Evolutionary conservation across 306 rosid genomes (phyloP).

Genomic region (Pterocarpus macrocarpus): DNA sequence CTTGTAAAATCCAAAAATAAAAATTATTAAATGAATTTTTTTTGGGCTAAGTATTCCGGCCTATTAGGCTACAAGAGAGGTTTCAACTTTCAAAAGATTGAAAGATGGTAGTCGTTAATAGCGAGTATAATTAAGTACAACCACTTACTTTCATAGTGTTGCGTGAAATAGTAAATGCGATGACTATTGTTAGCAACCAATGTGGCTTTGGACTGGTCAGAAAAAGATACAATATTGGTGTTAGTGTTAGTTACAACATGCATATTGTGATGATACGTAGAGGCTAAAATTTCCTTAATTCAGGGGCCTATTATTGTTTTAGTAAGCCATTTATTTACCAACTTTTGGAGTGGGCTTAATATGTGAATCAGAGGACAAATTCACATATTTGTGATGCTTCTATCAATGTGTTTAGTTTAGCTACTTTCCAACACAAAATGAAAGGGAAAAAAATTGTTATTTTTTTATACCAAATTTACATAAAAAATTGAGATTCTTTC

Average conservation of each 20-base stretch:
- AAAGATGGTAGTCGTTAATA: no score
- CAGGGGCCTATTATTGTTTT: slow-evolving; percentile 4
- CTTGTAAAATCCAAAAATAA: neutral
- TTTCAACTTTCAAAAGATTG: neutral
- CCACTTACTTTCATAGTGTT: no score
- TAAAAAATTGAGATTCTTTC: no score
- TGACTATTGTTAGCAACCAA: neutral
- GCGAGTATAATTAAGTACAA: no score
- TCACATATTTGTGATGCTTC: slow-evolving; percentile 6
- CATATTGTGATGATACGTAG: slow-evolving; percentile 37
- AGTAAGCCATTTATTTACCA: neutral
- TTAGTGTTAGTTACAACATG: slow-evolving; percentile 47
- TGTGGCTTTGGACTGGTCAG: slow-evolving; percentile 24
- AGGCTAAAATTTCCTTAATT: slow-evolving; percentile 28
- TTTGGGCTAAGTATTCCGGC: neutral
- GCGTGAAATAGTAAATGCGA: neutral
- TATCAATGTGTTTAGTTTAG: neutral
- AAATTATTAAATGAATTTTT: no score
- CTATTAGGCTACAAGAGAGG: neutral
- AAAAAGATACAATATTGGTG: slow-evolving; percentile 27
- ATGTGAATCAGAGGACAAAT: neutral
- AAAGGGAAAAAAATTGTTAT: no score
- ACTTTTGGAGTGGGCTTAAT: neutral
- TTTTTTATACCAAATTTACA: no score
- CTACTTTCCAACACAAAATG: no score